A percentile compares a stretch with the other conserved stretches of the same genome.
These are phyloP conservation scores for Alnus rubra DNA, from an alignment of 306 rosid genomes.

Conservation along the genomic window DNA sequence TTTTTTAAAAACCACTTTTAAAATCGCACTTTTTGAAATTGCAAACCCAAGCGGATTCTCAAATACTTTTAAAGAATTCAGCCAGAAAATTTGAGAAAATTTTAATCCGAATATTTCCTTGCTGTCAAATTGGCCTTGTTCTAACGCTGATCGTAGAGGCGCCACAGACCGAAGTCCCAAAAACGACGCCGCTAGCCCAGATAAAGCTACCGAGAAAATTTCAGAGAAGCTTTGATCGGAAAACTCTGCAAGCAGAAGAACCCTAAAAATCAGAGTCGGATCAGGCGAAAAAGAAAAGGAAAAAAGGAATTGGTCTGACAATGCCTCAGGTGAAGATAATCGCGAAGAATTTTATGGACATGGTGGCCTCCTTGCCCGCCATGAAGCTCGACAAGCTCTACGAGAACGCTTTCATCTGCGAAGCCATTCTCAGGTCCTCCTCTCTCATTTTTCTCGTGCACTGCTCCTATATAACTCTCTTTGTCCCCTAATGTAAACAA, in stretches of 20 bases:
- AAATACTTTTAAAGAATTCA: too few species aligned
- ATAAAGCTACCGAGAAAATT: neutral
- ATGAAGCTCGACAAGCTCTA: conserved; percentile 89
- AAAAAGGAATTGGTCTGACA: conserved; percentile 13
- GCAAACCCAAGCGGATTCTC: too few species aligned
- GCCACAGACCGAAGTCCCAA: neutral
- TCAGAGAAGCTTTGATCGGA: neutral
- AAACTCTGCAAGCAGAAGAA: neutral
- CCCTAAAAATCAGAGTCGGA: conserved; percentile 6
- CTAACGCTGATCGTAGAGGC: neutral
- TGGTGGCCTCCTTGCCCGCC: conserved; percentile 96
- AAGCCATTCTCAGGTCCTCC: conserved; percentile 87
- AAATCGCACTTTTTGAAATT: too few species aligned
- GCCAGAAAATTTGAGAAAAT: too few species aligned
- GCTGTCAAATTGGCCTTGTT: too few species aligned
- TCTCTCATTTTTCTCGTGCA: neutral
- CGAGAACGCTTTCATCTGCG: conserved; percentile 85
- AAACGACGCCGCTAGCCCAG: neutral
- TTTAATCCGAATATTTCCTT: too few species aligned
- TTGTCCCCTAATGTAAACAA: too few species aligned
- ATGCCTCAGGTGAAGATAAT: conserved; percentile 96
- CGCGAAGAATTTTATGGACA: conserved; percentile 97
- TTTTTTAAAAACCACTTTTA: too few species aligned
- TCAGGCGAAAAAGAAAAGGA: neutral
- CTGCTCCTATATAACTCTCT: neutral